Evolutionary conservation across 2,329 filamentous ascomycete species (phyloP).

Genomic region (Mycocentrospora acerina): DNA sequence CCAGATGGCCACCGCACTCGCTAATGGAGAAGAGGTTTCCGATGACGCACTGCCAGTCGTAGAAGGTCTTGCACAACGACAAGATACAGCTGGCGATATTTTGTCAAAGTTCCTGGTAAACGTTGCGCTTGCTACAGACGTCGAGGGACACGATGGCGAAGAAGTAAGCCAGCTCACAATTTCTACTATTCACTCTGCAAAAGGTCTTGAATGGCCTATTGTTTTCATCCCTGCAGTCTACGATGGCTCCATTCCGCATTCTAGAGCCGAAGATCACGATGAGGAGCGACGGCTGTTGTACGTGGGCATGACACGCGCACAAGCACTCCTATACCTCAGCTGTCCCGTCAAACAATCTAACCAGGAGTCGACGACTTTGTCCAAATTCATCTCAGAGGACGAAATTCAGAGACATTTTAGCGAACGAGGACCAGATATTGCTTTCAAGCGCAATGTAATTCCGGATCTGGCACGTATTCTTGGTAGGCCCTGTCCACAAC

Average conservation of each 20-base stretch:
- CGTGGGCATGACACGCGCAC: constrained; percentile 93
- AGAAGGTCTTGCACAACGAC: constrained; percentile 67
- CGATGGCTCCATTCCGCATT: constrained; percentile 87
- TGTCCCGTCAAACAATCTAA: constrained; percentile 70
- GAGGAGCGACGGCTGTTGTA: constrained; percentile 90
- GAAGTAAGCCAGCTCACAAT: constrained; percentile 73
- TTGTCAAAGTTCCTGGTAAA: constrained; percentile 86
- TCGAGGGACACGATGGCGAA: constrained; percentile 62
- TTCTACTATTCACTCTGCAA: constrained; percentile 94
- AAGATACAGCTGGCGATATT: constrained; percentile 59
- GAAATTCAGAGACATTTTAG: constrained; percentile 56
- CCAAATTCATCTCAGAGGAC: constrained; percentile 66
- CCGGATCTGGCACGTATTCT: constrained; percentile 72
- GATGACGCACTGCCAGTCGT: constrained; percentile 63
- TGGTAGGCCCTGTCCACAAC: constrained; percentile 60
- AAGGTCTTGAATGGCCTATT: constrained; percentile 93
- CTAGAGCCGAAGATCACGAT: constrained; percentile 77
- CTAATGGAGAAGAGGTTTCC: constrained; percentile 41
- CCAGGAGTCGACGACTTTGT: constrained; percentile 64
- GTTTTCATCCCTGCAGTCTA: constrained; percentile 92
- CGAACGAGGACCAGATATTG: constrained; percentile 62
- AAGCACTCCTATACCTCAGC: constrained; percentile 83
- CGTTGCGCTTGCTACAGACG: constrained; percentile 72
- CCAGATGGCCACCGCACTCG: constrained; percentile 62
- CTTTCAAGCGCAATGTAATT: constrained; percentile 64